A percentile compares a stretch with the other conserved stretches of the same genome.
Conservation (phyloP, 202 grass and related monocot species). For the Elaeis oleifera region DNA sequence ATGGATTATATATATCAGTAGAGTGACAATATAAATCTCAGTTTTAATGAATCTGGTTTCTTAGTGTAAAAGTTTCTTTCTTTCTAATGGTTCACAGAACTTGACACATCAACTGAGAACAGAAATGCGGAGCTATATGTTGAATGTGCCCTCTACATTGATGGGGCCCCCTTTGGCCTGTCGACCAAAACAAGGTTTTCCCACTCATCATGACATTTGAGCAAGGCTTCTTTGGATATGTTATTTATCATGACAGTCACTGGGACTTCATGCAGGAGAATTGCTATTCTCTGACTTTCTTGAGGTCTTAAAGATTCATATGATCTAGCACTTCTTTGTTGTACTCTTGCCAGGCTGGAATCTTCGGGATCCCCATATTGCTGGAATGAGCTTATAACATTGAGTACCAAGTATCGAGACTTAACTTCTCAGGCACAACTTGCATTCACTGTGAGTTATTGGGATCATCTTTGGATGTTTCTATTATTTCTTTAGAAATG, state of each 20-base stretch:
- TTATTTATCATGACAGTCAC: too few species aligned
- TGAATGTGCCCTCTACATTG: slow-evolving; percentile 62
- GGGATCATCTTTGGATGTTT: background rate
- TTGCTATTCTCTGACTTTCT: background rate
- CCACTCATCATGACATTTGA: too few species aligned
- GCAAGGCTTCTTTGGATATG: too few species aligned
- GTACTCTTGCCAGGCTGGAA: slow-evolving; percentile 39
- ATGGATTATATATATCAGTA: too few species aligned
- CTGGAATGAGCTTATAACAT: slow-evolving; percentile 81
- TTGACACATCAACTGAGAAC: slow-evolving; percentile 12
- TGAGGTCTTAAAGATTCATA: background rate
- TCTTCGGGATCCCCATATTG: slow-evolving; percentile 49
- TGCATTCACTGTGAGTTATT: slow-evolving; percentile 59
- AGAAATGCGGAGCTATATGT: slow-evolving; percentile 53
- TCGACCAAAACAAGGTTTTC: slow-evolving; percentile 50
- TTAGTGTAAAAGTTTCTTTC: background rate
- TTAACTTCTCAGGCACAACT: slow-evolving; percentile 81
- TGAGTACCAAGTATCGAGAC: slow-evolving; percentile 90
- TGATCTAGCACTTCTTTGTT: background rate
- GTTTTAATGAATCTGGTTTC: background rate
- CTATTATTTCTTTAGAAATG: too few species aligned
- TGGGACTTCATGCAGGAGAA: too few species aligned
- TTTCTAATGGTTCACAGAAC: background rate
- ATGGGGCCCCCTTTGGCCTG: slow-evolving; percentile 58
- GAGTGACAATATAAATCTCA: too few species aligned